Evolutionary conservation across 1,139 yeast species (phyloP).

Genomic region (Yamadazyma atlantica): DNA sequence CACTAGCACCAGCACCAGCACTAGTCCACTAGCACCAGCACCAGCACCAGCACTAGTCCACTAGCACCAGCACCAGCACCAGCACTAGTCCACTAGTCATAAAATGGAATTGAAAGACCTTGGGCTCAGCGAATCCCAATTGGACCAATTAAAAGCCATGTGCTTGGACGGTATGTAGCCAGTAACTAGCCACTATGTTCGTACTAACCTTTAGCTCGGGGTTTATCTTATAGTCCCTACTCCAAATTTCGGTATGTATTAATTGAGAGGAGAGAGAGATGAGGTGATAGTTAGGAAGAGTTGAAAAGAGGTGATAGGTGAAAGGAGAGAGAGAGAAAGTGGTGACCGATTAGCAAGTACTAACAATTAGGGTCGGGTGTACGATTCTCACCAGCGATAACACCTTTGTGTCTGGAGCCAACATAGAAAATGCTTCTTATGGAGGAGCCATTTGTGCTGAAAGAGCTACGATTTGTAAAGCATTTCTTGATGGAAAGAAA

Average conservation of each 20-base stretch:
- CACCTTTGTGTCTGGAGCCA: constrained; percentile 66
- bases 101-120: constrained; percentile 5
- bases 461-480: constrained; percentile 70
- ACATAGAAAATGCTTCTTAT: constrained; percentile 90
- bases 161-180: constrained; percentile 36
- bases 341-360: constrained; percentile 12
- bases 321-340: neutral
- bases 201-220: constrained; percentile 53
- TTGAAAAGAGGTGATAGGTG: neutral
- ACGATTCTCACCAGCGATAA: constrained; percentile 57
- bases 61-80: too few relatives aligned
- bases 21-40: too few relatives aligned
- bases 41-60: too few relatives aligned
- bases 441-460: constrained; percentile 94
- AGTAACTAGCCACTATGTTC: too few relatives aligned
- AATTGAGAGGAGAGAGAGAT: neutral
- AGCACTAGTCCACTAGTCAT: too few relatives aligned
- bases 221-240: constrained; percentile 72
- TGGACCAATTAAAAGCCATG: constrained; percentile 21
- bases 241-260: constrained; percentile 63
- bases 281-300: neutral
- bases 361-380: constrained; percentile 70
- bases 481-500: constrained; percentile 52
- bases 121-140: constrained; percentile 21
- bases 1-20: too few relatives aligned